phyloP scores from a whole-genome alignment of 2,329 filamentous ascomycete genomes.

The Hyphodiscus sp. region DNA sequence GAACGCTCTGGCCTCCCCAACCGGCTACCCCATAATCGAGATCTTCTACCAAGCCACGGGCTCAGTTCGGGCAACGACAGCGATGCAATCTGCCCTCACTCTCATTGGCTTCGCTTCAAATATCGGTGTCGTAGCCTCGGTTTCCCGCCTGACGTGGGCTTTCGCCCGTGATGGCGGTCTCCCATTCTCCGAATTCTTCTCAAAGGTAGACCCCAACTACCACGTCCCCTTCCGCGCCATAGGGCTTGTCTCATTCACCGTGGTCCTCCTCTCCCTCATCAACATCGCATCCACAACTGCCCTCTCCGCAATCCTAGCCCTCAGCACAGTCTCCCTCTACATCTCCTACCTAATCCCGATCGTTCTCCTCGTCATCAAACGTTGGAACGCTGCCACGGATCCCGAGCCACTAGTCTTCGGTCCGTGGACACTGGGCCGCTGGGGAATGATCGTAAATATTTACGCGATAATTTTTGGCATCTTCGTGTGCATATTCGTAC shows the following conservation, averaged over 20 bases:
- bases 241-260: not conserved
- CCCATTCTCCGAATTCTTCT: constrained; percentile 18
- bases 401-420: not conserved
- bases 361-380: constrained; percentile 1
- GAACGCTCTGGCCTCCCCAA: constrained; percentile 33
- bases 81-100: constrained; percentile 34
- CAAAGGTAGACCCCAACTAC: not conserved
- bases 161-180: constrained; percentile 38
- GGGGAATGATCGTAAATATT: constrained; percentile 36
- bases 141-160: constrained; percentile 34
- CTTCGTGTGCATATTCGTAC: constrained; percentile 25
- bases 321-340: constrained; percentile 1
- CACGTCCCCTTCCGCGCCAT: constrained; percentile 4
- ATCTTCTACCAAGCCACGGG: constrained; percentile 41
- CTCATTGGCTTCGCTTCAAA: constrained; percentile 30
- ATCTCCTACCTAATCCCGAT: constrained; percentile 9
- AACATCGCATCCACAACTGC: constrained; percentile 9
- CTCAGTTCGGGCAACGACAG: constrained; percentile 35
- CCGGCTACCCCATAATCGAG: constrained; percentile 41
- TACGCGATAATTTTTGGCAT: constrained; percentile 37
- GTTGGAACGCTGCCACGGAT: not conserved
- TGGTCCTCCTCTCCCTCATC: constrained; percentile 8
- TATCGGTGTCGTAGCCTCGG: constrained; percentile 29
- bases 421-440: constrained; percentile 35
- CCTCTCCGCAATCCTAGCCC: constrained; percentile 2